phyloP scores from a whole-genome alignment of 169 alveolate genomes.

The Eimeria nieschulzi region DNA sequence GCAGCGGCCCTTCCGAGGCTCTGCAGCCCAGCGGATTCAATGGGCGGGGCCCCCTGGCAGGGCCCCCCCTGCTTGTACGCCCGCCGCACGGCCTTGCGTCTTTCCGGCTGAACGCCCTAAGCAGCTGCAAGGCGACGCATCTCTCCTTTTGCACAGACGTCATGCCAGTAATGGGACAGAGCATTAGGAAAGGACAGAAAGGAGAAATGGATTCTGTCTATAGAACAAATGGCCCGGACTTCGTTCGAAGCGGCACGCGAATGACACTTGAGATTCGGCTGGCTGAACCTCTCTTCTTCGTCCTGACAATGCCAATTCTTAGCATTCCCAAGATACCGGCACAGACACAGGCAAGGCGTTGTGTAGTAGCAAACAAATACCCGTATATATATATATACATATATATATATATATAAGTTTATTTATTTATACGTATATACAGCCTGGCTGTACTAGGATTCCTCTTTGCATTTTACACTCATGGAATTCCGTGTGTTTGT shows the following conservation, averaged over 20 bases:
- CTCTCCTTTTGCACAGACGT: slow-evolving; percentile 31
- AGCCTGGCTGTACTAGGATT: too few relatives aligned
- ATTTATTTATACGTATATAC: too few relatives aligned
- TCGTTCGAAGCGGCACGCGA: slow-evolving; percentile 19
- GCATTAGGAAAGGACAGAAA: slow-evolving; percentile 11
- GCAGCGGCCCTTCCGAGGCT: not conserved
- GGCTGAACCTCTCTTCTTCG: slow-evolving; percentile 53
- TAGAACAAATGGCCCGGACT: slow-evolving; percentile 8
- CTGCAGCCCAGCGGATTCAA: not conserved
- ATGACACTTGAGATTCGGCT: slow-evolving; percentile 28
- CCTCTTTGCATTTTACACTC: too few relatives aligned
- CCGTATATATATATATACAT: too few relatives aligned
- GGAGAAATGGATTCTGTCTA: not conserved
- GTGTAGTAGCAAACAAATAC: too few relatives aligned
- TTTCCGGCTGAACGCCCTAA: slow-evolving; percentile 27
- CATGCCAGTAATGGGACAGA: slow-evolving; percentile 18
- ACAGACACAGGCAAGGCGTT: too few relatives aligned
- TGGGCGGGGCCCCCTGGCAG: slow-evolving; percentile 10
- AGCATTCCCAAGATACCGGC: too few relatives aligned
- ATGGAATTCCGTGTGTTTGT: too few relatives aligned
- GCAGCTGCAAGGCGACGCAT: slow-evolving; percentile 38
- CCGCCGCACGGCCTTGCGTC: slow-evolving; percentile 53
- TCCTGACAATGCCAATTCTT: too few relatives aligned
- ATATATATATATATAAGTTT: too few relatives aligned
- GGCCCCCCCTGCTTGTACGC: not conserved